These are phyloP conservation scores for Aspergillus sp. DNA, from an alignment of 2,329 filamentous ascomycete genomes.

Conservation along the genomic window DNA sequence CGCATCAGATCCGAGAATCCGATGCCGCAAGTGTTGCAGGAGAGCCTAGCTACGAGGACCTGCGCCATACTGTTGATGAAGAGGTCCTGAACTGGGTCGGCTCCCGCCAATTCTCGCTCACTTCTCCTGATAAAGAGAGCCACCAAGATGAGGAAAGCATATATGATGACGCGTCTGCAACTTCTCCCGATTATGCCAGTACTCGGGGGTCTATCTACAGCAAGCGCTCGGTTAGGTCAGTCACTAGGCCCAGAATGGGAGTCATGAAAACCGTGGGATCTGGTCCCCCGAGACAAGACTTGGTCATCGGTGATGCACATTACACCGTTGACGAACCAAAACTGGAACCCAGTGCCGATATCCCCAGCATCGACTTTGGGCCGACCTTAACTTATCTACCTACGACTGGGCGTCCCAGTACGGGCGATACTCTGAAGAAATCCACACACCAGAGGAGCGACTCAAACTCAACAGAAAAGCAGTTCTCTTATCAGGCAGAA, in stretches of 20 bases:
- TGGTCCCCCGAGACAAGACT: slow-evolving; percentile 43
- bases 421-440: slow-evolving; percentile 54
- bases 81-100: slow-evolving; percentile 54
- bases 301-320: slow-evolving; percentile 51
- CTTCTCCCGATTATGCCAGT: slow-evolving; percentile 78
- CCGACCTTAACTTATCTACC: slow-evolving; percentile 72
- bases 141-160: slow-evolving; percentile 42
- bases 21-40: slow-evolving; percentile 27
- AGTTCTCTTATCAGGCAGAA: slow-evolving; percentile 28
- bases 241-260: slow-evolving; percentile 70
- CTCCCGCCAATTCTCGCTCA: slow-evolving; percentile 28
- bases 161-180: slow-evolving; percentile 65
- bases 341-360: slow-evolving; percentile 51
- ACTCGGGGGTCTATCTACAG: slow-evolving; percentile 58
- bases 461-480: slow-evolving; percentile 37
- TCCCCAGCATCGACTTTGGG: slow-evolving; percentile 82
- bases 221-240: slow-evolving; percentile 41
- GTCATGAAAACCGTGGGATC: slow-evolving; percentile 76
- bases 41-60: slow-evolving; percentile 44
- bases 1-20: slow-evolving; percentile 29
- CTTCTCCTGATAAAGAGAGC: slow-evolving; percentile 30
- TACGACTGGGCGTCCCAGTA: slow-evolving; percentile 56
- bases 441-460: slow-evolving; percentile 35
- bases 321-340: slow-evolving; percentile 41
- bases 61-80: slow-evolving; percentile 49